Evolutionary conservation across 176 grass and related monocot species (phyloP).

Genomic region (Triticum turgidum): DNA sequence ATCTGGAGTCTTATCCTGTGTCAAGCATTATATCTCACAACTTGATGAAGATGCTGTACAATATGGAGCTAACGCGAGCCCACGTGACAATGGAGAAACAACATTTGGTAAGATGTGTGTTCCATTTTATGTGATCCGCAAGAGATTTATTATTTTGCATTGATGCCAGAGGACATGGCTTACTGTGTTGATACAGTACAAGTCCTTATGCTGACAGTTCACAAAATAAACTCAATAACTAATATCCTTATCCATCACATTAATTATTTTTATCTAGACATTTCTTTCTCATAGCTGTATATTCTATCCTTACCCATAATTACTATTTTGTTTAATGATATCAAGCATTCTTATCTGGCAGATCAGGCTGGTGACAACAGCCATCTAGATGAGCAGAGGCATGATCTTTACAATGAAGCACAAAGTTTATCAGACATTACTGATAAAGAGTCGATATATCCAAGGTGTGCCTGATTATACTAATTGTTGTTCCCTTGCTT

Average conservation of each 20-base stretch:
- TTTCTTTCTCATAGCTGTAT: not conserved
- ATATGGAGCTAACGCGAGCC: slow-evolving; percentile 6
- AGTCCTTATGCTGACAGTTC: slow-evolving; percentile 1
- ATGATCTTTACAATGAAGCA: slow-evolving; percentile 20
- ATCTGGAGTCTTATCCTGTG: not conserved
- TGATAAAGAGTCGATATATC: slow-evolving; percentile 35
- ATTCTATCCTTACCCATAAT: not conserved
- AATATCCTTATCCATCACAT: not conserved
- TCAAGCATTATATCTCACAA: not conserved
- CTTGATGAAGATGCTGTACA: slow-evolving; percentile 17
- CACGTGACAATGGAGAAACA: slow-evolving; percentile 21
- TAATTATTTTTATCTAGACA: slow-evolving; percentile 8
- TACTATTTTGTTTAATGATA: slow-evolving; percentile 8
- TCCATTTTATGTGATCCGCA: slow-evolving; percentile 5
- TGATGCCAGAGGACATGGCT: not conserved
- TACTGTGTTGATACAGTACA: not conserved
- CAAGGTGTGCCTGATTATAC: slow-evolving; percentile 38
- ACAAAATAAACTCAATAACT: not conserved
- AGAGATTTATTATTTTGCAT: not conserved
- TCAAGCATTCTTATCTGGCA: slow-evolving; percentile 25
- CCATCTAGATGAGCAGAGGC: slow-evolving; percentile 32
- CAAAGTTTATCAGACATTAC: slow-evolving; percentile 26
- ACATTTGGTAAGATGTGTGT: slow-evolving; percentile 21
- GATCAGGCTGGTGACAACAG: slow-evolving; percentile 20
- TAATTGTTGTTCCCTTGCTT: slow-evolving; percentile 5